Evolutionary conservation across 495 filamentous ascomycete genomes (phyloP).

Genomic region (Pyrenopolyporus hunteri): DNA sequence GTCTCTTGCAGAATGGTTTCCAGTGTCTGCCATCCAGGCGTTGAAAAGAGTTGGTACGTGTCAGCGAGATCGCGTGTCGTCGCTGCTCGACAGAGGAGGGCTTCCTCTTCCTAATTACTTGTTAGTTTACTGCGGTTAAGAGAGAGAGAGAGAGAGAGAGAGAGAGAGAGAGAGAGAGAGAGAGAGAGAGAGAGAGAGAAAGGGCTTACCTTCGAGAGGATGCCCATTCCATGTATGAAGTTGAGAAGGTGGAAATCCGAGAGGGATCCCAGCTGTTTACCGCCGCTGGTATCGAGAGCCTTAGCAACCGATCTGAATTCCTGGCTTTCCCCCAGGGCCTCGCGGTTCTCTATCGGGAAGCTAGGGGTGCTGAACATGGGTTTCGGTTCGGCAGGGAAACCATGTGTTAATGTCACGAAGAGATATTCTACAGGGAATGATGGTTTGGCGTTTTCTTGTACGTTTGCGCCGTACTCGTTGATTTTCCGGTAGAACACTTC

Average conservation of each 20-base stretch:
- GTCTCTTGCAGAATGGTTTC: constrained; percentile 90
- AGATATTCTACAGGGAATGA: constrained; percentile 96
- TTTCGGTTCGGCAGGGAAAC: constrained; percentile 81
- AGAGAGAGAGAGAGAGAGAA: too few relatives aligned
- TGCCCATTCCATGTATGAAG: constrained; percentile 79
- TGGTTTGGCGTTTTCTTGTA: constrained; percentile 96
- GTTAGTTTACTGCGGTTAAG: constrained; percentile 15
- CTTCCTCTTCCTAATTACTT: constrained; percentile 78
- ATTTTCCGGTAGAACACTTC: constrained; percentile 96
- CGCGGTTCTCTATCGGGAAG: constrained; percentile 92
- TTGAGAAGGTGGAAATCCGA: constrained; percentile 94
- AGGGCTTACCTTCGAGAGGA: constrained; percentile 74
- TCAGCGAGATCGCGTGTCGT: constrained; percentile 77
- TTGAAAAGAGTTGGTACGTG: constrained; percentile 79
- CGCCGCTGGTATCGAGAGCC: constrained; percentile 45
- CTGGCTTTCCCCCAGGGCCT: constrained; percentile 81
- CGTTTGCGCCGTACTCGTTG: constrained; percentile 95
- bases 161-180: neutral
- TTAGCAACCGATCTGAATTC: constrained; percentile 56
- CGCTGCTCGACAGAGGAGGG: constrained; percentile 82
- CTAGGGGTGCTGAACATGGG: constrained; percentile 71
- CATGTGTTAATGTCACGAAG: constrained; percentile 93
- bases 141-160: neutral
- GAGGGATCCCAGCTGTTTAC: constrained; percentile 58
- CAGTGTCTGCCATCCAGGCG: constrained; percentile 89